Evolutionary conservation across 2,329 filamentous ascomycete genomes (phyloP), one percentile per base, ranked within the genome.

Genomic region (Calonectria pseudoreteaudii): DNA sequence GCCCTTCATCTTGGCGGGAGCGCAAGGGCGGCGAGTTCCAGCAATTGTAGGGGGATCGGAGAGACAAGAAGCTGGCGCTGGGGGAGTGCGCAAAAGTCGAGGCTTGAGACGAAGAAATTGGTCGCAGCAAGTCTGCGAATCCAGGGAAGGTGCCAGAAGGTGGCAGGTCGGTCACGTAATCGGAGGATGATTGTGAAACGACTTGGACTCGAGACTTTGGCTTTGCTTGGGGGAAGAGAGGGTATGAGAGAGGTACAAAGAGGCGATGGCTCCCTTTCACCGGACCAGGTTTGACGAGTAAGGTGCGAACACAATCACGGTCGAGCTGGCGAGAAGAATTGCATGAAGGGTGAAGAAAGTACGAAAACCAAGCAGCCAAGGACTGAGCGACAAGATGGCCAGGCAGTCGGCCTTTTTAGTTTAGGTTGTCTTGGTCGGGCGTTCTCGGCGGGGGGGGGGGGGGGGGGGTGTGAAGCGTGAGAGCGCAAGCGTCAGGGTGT

Each of bases 1-100:
- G 80, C 93, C 91, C 85, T 93, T 94, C 94, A 96, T 96, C 68
- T 81, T 87, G 83, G 67, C 74, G 71, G 50, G 30, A n/a, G 23
- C 14, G 36, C 58, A 26, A 53, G 58, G 23, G 56, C 34, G 38
- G 56, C 56, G 56, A 14, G 23, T 62, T 62, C 56, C 36, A 38
- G 23, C 23, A 62, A 34, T 13, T 41, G 56, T 28, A 60, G 56
- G 34, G 38, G 56, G 26, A 30, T 62, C 34, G 34, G 56, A 30
- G 34, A 28, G 30, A 1, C 34, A 62, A 28, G 14, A 14, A 26
- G 23, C 56, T 23, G 14, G 36, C 44, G 56, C 56, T 26, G n/a
- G 6, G n/a, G 26, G 26, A n/a, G 30, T 41, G 56, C 56, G 56
- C 56, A 62, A 62, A 28, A 28, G 56, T 62, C 36, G 56, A 62